A percentile compares a stretch with the other conserved stretches of the same genome.
phyloP scores from a whole-genome alignment of 2,329 filamentous ascomycete genomes.

The Hypoxylon sp. region DNA sequence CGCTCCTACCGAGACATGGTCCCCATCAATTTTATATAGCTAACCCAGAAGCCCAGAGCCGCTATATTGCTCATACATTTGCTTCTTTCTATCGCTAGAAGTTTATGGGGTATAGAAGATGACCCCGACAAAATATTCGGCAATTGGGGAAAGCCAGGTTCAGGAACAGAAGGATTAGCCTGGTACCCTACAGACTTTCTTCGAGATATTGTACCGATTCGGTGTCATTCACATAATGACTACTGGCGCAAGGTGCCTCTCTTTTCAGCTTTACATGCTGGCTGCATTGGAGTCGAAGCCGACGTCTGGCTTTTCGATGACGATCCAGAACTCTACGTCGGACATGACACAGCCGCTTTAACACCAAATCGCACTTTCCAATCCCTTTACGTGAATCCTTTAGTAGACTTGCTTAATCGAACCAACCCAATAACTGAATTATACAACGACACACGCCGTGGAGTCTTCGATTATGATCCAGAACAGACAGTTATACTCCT shows the following conservation, averaged over 20 bases:
- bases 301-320: constrained; percentile 75
- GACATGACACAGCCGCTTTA: constrained; percentile 71
- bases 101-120: constrained; percentile 52
- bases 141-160: constrained; percentile 51
- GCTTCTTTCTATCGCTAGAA: constrained; percentile 51
- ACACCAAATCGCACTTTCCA: constrained; percentile 70
- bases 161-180: constrained; percentile 56
- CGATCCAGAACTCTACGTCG: constrained; percentile 69
- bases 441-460: constrained; percentile 61
- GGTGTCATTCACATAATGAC: constrained; percentile 79
- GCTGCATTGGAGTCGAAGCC: constrained; percentile 76
- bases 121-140: constrained; percentile 51
- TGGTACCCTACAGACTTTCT: constrained; percentile 68
- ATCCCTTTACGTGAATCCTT: constrained; percentile 75
- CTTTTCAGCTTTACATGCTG: constrained; percentile 71
- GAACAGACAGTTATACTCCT: constrained; percentile 72
- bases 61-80: constrained; percentile 55
- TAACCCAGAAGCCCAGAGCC: constrained; percentile 49
- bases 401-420: constrained; percentile 70
- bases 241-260: constrained; percentile 76
- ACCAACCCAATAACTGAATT: constrained; percentile 67
- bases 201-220: constrained; percentile 67
- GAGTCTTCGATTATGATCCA: constrained; percentile 70
- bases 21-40: constrained; percentile 15
- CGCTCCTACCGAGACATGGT: constrained; percentile 24